A percentile compares a stretch with the other conserved stretches of the same genome.
Conservation (phyloP, 2,329 filamentous ascomycete genomes). For the Sclerotinia trifoliorum region DNA sequence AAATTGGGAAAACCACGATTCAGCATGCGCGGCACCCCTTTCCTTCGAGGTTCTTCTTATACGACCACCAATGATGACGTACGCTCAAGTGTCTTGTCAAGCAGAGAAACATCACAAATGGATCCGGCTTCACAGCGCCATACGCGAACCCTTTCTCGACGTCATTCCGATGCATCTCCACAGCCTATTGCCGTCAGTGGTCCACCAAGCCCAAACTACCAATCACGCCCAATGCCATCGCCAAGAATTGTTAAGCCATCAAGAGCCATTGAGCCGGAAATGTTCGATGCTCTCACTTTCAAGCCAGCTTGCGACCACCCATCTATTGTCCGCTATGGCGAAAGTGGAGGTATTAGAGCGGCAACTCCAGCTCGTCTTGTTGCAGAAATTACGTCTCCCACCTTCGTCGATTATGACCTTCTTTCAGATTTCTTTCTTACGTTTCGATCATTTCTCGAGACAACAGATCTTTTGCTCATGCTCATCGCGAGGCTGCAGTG, state of each 20-base stretch:
- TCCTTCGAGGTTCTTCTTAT: constrained; percentile 78
- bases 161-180: constrained; percentile 39
- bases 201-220: constrained; percentile 26
- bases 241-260: constrained; percentile 29
- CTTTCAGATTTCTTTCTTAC: constrained; percentile 98
- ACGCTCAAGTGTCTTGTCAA: constrained; percentile 59
- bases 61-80: constrained; percentile 68
- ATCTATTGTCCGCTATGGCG: constrained; percentile 78
- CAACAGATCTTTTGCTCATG: constrained; percentile 75
- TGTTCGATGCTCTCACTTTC: constrained; percentile 79
- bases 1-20: constrained; percentile 80
- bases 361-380: constrained; percentile 89
- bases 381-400: constrained; percentile 93
- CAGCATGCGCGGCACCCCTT: constrained; percentile 70
- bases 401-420: constrained; percentile 93
- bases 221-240: constrained; percentile 23
- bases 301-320: constrained; percentile 77
- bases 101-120: constrained; percentile 37
- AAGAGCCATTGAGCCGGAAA: constrained; percentile 62
- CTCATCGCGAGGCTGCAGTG: constrained; percentile 82
- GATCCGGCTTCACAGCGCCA: constrained; percentile 32
- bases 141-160: constrained; percentile 33
- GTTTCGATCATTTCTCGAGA: constrained; percentile 81
- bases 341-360: constrained; percentile 73
- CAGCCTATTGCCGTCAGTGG: constrained; percentile 28